Base-by-base conservation (phyloP, 257 asterid genomes). In the Fraxinus excelsior region DNA sequence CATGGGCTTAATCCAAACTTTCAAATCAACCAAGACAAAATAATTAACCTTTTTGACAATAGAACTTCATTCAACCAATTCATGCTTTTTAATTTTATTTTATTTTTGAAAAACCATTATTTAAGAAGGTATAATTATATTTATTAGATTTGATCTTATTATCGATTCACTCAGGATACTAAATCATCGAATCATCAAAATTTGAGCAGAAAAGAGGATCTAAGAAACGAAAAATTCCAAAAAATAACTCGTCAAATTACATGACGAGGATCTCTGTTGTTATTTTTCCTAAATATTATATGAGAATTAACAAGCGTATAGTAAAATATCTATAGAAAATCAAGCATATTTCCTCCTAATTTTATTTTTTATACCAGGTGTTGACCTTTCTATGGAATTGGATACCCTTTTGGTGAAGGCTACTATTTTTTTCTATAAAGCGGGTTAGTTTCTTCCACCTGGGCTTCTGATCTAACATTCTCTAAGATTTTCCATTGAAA, bases 401-500 rank as follows among this genome's bases (percentile, higher is more conserved):
- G 67, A 23, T 25, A 23, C 67, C 18, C 32, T 23, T 60, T 25
- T 8, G 68, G 35, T 62, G 68, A 62, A 26, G n/a, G 0, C 68
- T 11, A 10, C 34, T 25, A 62, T 62, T 21, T 10, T 7, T 11
- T 23, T 23, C 6, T 10, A 11, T 9, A 11, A 14, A 62, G 32
- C 28, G 1, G 66, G 13, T 62, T 8, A 62, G 68, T 10, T 62
- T 62, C 34, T 62, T 62, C 32, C 68, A 62, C 68, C 68, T 25
- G 68, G 35, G 60, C 82, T 77, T 73, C 70, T 56, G n/a, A 53
- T 71, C 78, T 67, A 21, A 74, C 58, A 74, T 64, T 75, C 72
- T 37, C 72, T 76, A 35, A 76, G 84, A 80, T 83, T 73, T 82
- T 67, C 35, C 71, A 35, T 28, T 42, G 60, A 65, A 35, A 42